Evolutionary conservation across 2,329 filamentous ascomycete genomes (phyloP).

Genomic region (Verticillium nonalfalfae): DNA sequence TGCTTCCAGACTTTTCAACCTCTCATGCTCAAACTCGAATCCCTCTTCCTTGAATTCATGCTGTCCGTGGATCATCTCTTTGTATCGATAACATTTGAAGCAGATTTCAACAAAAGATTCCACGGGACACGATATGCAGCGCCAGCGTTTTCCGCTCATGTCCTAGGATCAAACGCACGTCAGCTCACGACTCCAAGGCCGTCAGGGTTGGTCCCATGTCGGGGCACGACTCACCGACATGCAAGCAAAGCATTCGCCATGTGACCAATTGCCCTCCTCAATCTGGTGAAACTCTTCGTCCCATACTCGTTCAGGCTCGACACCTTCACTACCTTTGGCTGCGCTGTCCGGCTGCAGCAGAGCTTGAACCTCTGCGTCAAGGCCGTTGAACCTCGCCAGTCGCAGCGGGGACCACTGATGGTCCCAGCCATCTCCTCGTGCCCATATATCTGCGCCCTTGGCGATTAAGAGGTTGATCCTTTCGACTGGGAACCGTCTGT

Average conservation of each 20-base stretch:
- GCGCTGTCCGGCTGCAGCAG: neutral
- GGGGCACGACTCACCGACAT: neutral
- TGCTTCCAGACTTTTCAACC: neutral
- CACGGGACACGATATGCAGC: neutral
- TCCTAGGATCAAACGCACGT: neutral
- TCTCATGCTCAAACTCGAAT: neutral
- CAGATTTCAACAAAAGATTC: neutral
- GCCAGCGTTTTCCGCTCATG: neutral
- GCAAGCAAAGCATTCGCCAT: neutral
- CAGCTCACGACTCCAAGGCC: neutral
- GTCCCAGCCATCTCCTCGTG: constrained; percentile 1
- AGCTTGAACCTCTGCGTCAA: neutral
- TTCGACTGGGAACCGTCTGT: neutral
- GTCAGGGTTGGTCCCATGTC: neutral
- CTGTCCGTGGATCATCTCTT: neutral
- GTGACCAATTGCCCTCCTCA: neutral
- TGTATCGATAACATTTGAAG: constrained; percentile 3
- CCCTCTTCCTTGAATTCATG: constrained; percentile 2
- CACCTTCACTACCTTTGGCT: neutral
- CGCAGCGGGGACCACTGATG: constrained; percentile 10
- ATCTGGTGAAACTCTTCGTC: constrained; percentile 4
- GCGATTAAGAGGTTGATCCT: constrained; percentile 4
- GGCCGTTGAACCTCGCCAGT: constrained; percentile 6
- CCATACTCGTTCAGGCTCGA: constrained; percentile 3
- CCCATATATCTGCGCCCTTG: constrained; percentile 8